These are phyloP conservation scores for Schizosaccharomyces octosporus DNA, from an alignment of 805 yeast species.

Conservation along the genomic window DNA sequence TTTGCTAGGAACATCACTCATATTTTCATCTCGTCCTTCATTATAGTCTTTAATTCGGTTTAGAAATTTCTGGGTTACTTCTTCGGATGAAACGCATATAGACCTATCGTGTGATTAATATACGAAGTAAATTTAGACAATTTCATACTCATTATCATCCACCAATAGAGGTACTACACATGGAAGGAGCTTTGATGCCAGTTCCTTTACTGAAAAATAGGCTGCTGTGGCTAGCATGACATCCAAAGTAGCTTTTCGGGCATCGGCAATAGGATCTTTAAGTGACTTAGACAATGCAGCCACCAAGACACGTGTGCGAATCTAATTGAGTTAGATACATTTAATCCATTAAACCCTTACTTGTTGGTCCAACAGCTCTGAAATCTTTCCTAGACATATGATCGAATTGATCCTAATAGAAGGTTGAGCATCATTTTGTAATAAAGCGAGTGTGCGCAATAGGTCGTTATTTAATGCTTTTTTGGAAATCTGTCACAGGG, in stretches of 20 bases:
- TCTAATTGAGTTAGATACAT: not conserved
- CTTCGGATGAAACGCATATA: not conserved
- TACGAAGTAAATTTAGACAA: no score
- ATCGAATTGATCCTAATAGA: constrained; percentile 60
- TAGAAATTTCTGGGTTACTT: not conserved
- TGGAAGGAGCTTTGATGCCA: constrained; percentile 59
- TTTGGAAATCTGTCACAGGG: not conserved
- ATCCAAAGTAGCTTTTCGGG: constrained; percentile 49
- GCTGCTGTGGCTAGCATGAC: constrained; percentile 45
- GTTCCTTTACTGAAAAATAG: constrained; percentile 45
- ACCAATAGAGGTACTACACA: constrained; percentile 64
- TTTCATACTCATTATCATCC: constrained; percentile 27
- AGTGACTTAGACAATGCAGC: constrained; percentile 72
- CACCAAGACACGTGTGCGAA: constrained; percentile 45
- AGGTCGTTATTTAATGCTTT: constrained; percentile 73
- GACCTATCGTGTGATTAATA: not conserved
- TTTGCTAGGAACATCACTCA: not conserved
- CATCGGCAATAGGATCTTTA: constrained; percentile 52
- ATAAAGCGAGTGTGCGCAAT: constrained; percentile 52
- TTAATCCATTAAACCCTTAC: constrained; percentile 6
- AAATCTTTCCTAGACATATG: constrained; percentile 39
- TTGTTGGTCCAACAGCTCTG: constrained; percentile 21
- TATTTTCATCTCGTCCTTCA: not conserved
- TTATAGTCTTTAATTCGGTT: not conserved
- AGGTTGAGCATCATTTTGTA: constrained; percentile 54